phyloP scores from a whole-genome alignment of 2,329 filamentous ascomycete genomes.

The Verticillium alfalfae region DNA sequence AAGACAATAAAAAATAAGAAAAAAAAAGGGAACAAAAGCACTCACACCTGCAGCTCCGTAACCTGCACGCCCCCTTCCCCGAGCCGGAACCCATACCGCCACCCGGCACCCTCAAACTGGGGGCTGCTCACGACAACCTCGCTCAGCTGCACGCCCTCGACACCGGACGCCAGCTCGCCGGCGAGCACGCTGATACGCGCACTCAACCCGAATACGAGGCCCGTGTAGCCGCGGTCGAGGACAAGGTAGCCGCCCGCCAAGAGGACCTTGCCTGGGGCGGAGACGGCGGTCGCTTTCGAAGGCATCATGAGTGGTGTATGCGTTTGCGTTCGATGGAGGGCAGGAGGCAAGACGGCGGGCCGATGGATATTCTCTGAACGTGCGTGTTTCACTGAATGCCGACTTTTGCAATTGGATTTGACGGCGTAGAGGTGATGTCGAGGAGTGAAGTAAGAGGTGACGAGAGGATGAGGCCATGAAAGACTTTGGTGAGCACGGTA shows the following conservation, averaged over 20 bases:
- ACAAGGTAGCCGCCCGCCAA: constrained; percentile 93
- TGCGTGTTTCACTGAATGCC: too few relatives aligned
- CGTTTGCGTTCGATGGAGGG: too few relatives aligned
- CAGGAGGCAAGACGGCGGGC: too few relatives aligned
- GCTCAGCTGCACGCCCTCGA: constrained; percentile 56
- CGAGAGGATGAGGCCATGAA: neutral
- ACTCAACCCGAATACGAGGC: constrained; percentile 62
- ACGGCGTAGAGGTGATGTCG: neutral
- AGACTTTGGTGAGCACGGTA: neutral
- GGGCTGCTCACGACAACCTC: constrained; percentile 86
- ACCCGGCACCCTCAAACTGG: constrained; percentile 81
- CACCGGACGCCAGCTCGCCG: constrained; percentile 46
- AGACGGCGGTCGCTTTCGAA: constrained; percentile 52
- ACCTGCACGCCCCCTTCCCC: constrained; percentile 74
- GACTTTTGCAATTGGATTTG: too few relatives aligned
- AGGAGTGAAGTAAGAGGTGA: neutral
- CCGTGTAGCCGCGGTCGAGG: constrained; percentile 80
- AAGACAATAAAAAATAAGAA: too few relatives aligned
- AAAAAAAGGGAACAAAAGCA: constrained; percentile 17
- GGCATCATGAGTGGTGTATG: neutral
- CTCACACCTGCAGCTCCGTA: constrained; percentile 73
- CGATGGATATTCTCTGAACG: too few relatives aligned
- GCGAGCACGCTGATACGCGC: constrained; percentile 63
- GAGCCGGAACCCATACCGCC: constrained; percentile 78
- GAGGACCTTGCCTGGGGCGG: constrained; percentile 93